phyloP scores from a whole-genome alignment of 2,329 filamentous ascomycete genomes.

The Ascocoryne sarcoides region DNA sequence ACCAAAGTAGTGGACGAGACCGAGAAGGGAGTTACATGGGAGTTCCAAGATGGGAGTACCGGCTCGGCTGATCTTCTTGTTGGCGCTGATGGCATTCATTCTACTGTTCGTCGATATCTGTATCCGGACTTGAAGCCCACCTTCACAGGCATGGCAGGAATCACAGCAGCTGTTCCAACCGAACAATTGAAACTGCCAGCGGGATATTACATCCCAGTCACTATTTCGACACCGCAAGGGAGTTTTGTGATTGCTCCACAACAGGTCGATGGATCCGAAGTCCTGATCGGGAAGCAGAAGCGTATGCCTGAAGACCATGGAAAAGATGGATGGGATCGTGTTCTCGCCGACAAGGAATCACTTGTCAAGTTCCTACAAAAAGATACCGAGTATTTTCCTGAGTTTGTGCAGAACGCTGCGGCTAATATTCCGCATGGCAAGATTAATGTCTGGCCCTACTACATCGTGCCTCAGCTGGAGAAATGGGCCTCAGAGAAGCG shows the following conservation, averaged over 20 bases:
- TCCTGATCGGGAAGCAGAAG: conserved; percentile 39
- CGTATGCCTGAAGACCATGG: conserved; percentile 30
- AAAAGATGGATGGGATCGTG: conserved; percentile 34
- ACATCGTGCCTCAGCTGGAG: conserved; percentile 35
- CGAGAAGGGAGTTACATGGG: conserved; percentile 34
- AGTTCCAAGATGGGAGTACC: conserved; percentile 38
- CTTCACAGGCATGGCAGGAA: conserved; percentile 40
- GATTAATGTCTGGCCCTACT: conserved; percentile 39
- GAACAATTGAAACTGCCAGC: conserved; percentile 14
- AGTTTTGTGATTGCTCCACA: conserved; percentile 45
- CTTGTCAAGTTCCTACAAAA: conserved; percentile 30
- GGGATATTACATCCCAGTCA: conserved; percentile 15
- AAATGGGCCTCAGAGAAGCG: conserved; percentile 31
- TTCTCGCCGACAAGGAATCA: conserved; percentile 33
- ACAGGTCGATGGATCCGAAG: conserved; percentile 37
- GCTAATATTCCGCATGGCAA: conserved; percentile 27
- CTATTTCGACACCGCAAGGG: conserved; percentile 25
- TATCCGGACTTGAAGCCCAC: conserved; percentile 39
- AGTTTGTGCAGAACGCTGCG: conserved; percentile 32
- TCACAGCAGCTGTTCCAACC: conserved; percentile 24
- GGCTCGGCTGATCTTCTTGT: conserved; percentile 38
- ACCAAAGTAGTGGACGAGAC: conserved; percentile 34
- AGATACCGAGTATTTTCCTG: conserved; percentile 28
- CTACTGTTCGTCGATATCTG: conserved; percentile 42
- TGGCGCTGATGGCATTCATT: conserved; percentile 53